A percentile compares a stretch with the other conserved stretches of the same genome.
Conservation (phyloP, 257 asterid species). For the Forsythia suspensa region DNA sequence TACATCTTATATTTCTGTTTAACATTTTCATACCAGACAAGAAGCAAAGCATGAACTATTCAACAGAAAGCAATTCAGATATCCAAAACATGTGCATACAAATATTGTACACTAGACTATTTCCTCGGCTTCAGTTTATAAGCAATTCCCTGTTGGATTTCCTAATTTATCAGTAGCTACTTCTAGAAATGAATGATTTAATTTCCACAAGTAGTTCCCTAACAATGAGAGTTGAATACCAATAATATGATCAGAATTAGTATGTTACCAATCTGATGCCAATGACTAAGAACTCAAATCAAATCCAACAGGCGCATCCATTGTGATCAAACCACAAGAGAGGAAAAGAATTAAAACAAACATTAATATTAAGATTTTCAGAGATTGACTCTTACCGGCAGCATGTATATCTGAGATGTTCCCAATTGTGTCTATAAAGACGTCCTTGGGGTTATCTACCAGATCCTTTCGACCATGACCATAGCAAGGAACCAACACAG, state of each 20-base stretch:
- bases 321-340: neutral
- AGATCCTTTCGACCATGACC: constrained; percentile 28
- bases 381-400: constrained; percentile 29
- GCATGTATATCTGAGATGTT: constrained; percentile 36
- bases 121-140: neutral
- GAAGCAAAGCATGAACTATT: neutral
- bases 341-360: neutral
- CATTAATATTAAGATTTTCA: neutral
- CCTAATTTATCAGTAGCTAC: neutral
- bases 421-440: constrained; percentile 24
- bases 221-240: neutral
- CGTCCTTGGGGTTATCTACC: constrained; percentile 28
- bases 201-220: neutral
- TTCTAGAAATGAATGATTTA: neutral
- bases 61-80: neutral
- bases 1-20: neutral
- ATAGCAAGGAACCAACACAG: constrained; percentile 57
- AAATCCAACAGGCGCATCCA: neutral
- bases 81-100: neutral
- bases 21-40: neutral
- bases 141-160: neutral
- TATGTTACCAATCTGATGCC: neutral
- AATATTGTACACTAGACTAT: neutral
- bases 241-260: neutral
- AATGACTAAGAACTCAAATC: neutral